phyloP scores from a whole-genome alignment of 2,329 filamentous ascomycete species.

The Botrytis aclada region DNA sequence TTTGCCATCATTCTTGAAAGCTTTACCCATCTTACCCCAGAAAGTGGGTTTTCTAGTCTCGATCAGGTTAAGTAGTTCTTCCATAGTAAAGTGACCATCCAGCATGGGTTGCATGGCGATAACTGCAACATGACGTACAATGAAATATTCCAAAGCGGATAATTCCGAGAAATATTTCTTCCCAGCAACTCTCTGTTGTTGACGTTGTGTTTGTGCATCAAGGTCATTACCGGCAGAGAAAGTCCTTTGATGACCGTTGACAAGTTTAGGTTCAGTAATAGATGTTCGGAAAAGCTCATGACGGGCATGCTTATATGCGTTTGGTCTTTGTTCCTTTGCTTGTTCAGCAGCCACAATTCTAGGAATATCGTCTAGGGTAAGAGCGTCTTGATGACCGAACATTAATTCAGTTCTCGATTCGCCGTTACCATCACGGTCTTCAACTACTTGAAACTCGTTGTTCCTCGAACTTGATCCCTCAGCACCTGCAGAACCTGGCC shows the following conservation, averaged over 20 bases:
- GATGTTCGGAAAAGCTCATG: constrained; percentile 61
- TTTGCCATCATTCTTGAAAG: constrained; percentile 78
- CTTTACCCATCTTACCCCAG: constrained; percentile 97
- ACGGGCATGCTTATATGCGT: constrained; percentile 72
- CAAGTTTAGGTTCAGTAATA: constrained; percentile 59
- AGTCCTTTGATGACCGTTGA: constrained; percentile 67
- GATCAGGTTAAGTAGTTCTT: constrained; percentile 88
- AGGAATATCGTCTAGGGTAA: constrained; percentile 94
- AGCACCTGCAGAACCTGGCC: constrained; percentile 69
- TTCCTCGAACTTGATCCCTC: constrained; percentile 52
- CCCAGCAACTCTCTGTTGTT: constrained; percentile 45
- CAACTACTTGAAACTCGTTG: constrained; percentile 71
- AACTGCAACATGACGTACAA: constrained; percentile 91
- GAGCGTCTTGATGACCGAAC: constrained; percentile 84
- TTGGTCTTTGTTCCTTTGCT: constrained; percentile 82
- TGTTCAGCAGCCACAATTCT: constrained; percentile 94
- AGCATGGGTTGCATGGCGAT: constrained; percentile 91
- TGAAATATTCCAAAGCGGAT: constrained; percentile 94
- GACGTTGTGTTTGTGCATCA: constrained; percentile 45
- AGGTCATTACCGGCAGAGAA: constrained; percentile 56
- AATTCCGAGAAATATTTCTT: constrained; percentile 96
- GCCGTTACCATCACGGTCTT: constrained; percentile 68
- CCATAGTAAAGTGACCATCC: constrained; percentile 85
- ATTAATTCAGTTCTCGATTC: constrained; percentile 75
- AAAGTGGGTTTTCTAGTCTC: constrained; percentile 92